Evolutionary conservation across 2,329 filamentous ascomycete species (phyloP).

Genomic region (Paracorniculantispora psalliotae): DNA sequence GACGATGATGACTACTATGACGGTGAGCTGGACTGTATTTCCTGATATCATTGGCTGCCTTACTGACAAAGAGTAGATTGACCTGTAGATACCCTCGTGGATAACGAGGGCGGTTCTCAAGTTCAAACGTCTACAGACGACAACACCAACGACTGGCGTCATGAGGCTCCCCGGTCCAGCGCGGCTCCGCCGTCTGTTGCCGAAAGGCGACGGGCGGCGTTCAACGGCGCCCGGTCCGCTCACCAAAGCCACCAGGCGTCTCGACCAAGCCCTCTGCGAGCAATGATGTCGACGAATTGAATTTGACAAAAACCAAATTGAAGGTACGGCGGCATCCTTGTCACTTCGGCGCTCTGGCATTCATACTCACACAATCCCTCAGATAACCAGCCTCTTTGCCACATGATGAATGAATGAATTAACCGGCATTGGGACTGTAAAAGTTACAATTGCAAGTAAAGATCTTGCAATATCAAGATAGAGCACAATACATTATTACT

Average conservation of each 20-base stretch:
- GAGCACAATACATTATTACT: constrained; percentile 11
- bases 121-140: constrained; percentile 43
- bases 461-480: constrained; percentile 9
- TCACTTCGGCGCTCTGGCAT: neutral
- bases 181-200: constrained; percentile 40
- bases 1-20: constrained; percentile 94
- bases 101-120: constrained; percentile 78
- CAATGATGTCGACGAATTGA: constrained; percentile 61
- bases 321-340: constrained; percentile 6
- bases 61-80: constrained; percentile 57
- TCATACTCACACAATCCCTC: neutral
- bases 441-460: constrained; percentile 9
- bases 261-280: constrained; percentile 63
- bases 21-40: constrained; percentile 33
- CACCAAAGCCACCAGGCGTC: constrained; percentile 45
- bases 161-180: constrained; percentile 36
- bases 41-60: constrained; percentile 10
- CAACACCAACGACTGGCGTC: constrained; percentile 37
- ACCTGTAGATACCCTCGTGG: constrained; percentile 82
- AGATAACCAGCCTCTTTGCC: constrained; percentile 13
- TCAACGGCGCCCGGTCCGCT: constrained; percentile 40
- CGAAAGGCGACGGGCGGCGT: constrained; percentile 45
- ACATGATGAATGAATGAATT: constrained; percentile 10
- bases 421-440: constrained; percentile 8
- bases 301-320: constrained; percentile 24